A percentile compares a stretch with the other conserved stretches of the same genome.
Conservation (phyloP, 306 rosid genomes). For the Parietaria judaica region DNA sequence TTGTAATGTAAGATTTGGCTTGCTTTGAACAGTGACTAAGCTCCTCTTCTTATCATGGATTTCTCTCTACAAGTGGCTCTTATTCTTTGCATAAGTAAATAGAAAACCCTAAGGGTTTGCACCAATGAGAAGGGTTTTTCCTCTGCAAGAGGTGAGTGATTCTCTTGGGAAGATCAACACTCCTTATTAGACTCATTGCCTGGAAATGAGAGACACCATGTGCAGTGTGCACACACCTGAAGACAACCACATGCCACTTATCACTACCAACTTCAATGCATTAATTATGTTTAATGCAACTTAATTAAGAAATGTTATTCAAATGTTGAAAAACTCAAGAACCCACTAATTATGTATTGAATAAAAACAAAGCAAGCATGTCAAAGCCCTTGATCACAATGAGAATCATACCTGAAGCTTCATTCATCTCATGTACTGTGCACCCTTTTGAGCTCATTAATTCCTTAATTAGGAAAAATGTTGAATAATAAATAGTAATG, state of each 20-base stretch:
- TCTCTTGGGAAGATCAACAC: constrained; percentile 44
- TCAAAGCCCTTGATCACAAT: too few species aligned
- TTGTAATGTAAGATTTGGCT: too few species aligned
- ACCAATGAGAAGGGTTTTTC: constrained; percentile 27
- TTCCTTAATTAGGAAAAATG: too few species aligned
- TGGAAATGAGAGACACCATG: constrained; percentile 66
- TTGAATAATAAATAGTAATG: too few species aligned
- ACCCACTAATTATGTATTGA: too few species aligned
- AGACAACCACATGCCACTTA: constrained; percentile 67
- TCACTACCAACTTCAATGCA: constrained; percentile 25
- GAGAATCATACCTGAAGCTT: too few species aligned
- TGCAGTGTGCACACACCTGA: constrained; percentile 74
- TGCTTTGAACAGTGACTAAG: not conserved
- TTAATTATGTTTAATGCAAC: not conserved
- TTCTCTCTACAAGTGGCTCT: constrained; percentile 36
- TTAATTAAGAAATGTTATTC: not conserved
- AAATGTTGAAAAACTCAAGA: too few species aligned
- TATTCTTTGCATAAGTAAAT: not conserved
- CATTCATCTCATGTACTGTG: too few species aligned
- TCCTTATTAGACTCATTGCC: constrained; percentile 22
- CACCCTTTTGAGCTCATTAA: too few species aligned
- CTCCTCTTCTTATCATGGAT: constrained; percentile 9
- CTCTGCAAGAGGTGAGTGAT: constrained; percentile 31
- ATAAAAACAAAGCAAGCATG: too few species aligned
- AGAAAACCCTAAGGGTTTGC: not conserved